Conservation (phyloP, 2,329 filamentous ascomycete genomes). For the Diaporthe ampelina region DNA sequence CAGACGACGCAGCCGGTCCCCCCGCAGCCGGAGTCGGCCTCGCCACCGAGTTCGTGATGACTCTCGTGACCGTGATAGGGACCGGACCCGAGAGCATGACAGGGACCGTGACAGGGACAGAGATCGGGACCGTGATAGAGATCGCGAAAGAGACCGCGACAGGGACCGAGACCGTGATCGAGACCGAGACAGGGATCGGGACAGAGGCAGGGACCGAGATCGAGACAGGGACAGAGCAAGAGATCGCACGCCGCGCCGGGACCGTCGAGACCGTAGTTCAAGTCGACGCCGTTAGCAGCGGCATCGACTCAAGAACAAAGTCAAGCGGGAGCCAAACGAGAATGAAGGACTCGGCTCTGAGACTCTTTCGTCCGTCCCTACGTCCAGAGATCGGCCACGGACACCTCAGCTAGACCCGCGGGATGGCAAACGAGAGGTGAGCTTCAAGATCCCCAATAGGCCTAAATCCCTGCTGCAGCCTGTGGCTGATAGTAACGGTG, state of each 20-base stretch:
- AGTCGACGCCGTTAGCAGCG: slow-evolving; percentile 42
- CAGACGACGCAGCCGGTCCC: slow-evolving; percentile 43
- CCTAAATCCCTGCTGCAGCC: slow-evolving; percentile 4
- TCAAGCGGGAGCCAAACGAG: slow-evolving; percentile 6
- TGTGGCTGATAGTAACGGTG: not conserved
- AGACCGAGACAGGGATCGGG: slow-evolving; percentile 47
- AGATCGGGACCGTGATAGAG: slow-evolving; percentile 51
- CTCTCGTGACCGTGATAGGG: slow-evolving; percentile 48
- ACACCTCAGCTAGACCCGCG: slow-evolving; percentile 3
- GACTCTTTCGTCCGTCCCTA: not conserved
- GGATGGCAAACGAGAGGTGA: not conserved
- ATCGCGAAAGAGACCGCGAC: slow-evolving; percentile 48
- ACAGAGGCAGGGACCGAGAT: slow-evolving; percentile 46
- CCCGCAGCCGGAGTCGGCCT: slow-evolving; percentile 49
- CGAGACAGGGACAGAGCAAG: slow-evolving; percentile 26
- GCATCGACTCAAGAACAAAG: not conserved
- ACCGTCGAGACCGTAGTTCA: slow-evolving; percentile 39
- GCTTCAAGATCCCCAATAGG: slow-evolving; percentile 6
- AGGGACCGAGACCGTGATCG: slow-evolving; percentile 51
- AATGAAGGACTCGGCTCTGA: not conserved
- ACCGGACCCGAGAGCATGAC: slow-evolving; percentile 49
- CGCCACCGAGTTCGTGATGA: slow-evolving; percentile 51
- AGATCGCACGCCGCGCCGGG: slow-evolving; percentile 34
- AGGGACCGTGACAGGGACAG: slow-evolving; percentile 50
- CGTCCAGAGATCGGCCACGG: not conserved